These are phyloP conservation scores for Saturnispora sanitii DNA, from an alignment of 805 yeast genomes.

Conservation along the genomic window DNA sequence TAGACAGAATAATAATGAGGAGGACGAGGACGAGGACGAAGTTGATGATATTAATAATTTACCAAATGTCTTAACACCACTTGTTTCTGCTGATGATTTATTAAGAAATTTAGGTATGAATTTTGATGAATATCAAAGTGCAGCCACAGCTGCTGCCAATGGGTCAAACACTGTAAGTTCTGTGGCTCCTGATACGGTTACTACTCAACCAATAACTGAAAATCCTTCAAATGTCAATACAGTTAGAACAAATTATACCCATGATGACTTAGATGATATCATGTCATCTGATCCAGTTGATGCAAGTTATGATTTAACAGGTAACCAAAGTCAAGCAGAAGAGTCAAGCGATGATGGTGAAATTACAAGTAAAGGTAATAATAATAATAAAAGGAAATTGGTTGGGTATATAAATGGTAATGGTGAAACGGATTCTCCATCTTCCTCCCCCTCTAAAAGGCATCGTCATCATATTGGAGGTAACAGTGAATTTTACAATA, in stretches of 20 bases:
- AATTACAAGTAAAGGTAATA: background rate
- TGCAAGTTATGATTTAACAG: constrained; percentile 2
- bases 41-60: background rate
- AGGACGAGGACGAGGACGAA: background rate
- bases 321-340: constrained; percentile 1
- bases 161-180: background rate
- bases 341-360: background rate
- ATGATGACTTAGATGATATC: constrained; percentile 6
- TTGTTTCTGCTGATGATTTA: constrained; percentile 7
- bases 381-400: background rate
- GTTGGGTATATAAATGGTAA: background rate
- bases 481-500: background rate
- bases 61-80: constrained; percentile 7
- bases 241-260: constrained; percentile 2
- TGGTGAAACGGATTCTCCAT: too few species aligned
- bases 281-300: constrained; percentile 6
- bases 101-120: constrained; percentile 8
- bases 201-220: background rate
- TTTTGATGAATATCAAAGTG: constrained; percentile 6
- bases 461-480: background rate
- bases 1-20: background rate
- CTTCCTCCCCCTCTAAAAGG: background rate
- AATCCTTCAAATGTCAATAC: constrained; percentile 1
- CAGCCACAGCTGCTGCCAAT: constrained; percentile 3
- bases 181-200: background rate